phyloP scores from a whole-genome alignment of 192 early-diverging fungal species.

The Coemansia sp. region DNA sequence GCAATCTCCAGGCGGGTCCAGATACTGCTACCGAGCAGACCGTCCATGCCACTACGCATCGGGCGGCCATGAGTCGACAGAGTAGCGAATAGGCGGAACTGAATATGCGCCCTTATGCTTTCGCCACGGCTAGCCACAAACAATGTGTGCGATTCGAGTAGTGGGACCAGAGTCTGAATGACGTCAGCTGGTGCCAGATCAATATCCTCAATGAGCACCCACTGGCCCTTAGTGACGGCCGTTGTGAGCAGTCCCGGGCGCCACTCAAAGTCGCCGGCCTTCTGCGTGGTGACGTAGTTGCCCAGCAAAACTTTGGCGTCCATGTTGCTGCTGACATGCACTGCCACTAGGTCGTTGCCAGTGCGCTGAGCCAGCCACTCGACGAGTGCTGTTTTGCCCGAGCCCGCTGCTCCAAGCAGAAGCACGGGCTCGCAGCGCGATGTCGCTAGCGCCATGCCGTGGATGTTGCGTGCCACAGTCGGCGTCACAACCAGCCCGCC shows the following conservation, averaged over 20 bases:
- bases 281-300: conserved; percentile 90
- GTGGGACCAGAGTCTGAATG: conserved; percentile 85
- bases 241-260: conserved; percentile 91
- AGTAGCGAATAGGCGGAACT: conserved; percentile 94
- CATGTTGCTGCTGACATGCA: conserved; percentile 96
- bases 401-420: conserved; percentile 81
- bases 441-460: conserved; percentile 79
- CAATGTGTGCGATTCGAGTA: conserved; percentile 87
- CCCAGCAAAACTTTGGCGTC: conserved; percentile 94
- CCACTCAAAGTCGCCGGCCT: conserved; percentile 95
- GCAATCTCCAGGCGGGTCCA: conserved; percentile 82
- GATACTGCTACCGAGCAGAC: conserved; percentile 60
- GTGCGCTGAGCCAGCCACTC: conserved; percentile 82
- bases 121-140: conserved; percentile 92
- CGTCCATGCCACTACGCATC: conserved; percentile 50
- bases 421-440: conserved; percentile 88
- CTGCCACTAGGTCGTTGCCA: conserved; percentile 84
- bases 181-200: conserved; percentile 96
- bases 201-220: conserved; percentile 98
- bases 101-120: conserved; percentile 77
- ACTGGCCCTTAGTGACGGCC: conserved; percentile 86
- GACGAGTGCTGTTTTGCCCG: conserved; percentile 89
- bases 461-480: conserved; percentile 76
- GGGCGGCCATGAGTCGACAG: conserved; percentile 59
- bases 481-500: conserved; percentile 72